A percentile compares a stretch with the other conserved stretches of the same genome.
Evolutionary conservation across 805 yeast genomes (phyloP).

Genomic region (Kodamaea hsintzibuensis): DNA sequence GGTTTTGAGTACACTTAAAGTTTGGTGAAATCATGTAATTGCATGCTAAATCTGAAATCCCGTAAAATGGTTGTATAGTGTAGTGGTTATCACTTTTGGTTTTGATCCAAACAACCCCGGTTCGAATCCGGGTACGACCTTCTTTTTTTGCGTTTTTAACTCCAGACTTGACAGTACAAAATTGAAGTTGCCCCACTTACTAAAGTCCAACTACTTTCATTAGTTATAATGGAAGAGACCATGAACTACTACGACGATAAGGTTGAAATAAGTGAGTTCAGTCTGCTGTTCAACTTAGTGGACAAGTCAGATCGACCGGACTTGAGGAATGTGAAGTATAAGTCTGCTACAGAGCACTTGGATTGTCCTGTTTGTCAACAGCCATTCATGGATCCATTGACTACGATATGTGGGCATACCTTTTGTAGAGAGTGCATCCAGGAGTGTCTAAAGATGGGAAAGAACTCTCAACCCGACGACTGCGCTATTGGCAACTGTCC

Average conservation of each 20-base stretch:
- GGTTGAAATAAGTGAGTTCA: conserved; percentile 2
- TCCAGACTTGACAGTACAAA: neutral
- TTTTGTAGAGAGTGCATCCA: conserved; percentile 18
- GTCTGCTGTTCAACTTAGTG: conserved; percentile 18
- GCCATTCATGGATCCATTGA: conserved; percentile 60
- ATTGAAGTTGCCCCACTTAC: conserved; percentile 5
- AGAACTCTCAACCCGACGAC: conserved; percentile 3
- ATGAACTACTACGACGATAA: neutral
- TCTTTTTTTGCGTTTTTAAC: conserved; percentile 30
- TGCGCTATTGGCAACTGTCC: conserved; percentile 48
- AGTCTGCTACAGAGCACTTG: conserved; percentile 29
- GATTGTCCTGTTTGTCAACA: conserved; percentile 67
- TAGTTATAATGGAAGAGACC: neutral
- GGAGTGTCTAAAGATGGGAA: conserved; percentile 26
- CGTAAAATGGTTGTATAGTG: conserved; percentile 53
- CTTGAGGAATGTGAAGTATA: conserved; percentile 30
- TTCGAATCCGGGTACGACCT: conserved; percentile 85
- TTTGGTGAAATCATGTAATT: neutral
- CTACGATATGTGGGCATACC: conserved; percentile 42
- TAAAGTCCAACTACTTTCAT: neutral
- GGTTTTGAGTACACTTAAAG: too few species aligned
- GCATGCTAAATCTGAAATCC: neutral
- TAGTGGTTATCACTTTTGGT: conserved; percentile 82
- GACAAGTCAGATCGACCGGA: conserved; percentile 24
- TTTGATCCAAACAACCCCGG: conserved; percentile 82